These are phyloP conservation scores for Candida xyloterini DNA, from an alignment of 805 yeast species.

Conservation along the genomic window DNA sequence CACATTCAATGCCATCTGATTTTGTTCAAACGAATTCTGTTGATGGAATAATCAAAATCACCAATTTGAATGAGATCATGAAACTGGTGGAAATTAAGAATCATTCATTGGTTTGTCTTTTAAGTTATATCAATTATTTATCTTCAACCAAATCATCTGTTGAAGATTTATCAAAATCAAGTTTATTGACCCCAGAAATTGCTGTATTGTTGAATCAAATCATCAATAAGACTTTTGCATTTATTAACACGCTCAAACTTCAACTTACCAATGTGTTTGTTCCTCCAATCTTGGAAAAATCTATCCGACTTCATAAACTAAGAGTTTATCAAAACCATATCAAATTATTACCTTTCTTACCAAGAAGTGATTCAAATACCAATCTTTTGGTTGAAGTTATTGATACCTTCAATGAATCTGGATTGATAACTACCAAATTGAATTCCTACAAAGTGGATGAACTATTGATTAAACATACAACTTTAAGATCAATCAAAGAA, in stretches of 20 bases:
- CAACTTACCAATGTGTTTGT: slow-evolving; percentile 19
- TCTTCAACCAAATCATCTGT: slow-evolving; percentile 42
- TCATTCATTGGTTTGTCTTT: slow-evolving; percentile 55
- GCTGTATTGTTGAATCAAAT: slow-evolving; percentile 32
- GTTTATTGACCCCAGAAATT: slow-evolving; percentile 33
- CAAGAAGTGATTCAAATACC: slow-evolving; percentile 33
- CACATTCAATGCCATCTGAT: slow-evolving; percentile 45
- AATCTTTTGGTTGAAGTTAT: slow-evolving; percentile 32
- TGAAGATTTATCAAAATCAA: slow-evolving; percentile 23
- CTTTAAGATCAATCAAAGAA: slow-evolving; percentile 4
- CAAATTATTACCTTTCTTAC: slow-evolving; percentile 33
- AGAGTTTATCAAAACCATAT: slow-evolving; percentile 32
- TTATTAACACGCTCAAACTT: slow-evolving; percentile 24
- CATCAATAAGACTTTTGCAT: slow-evolving; percentile 31
- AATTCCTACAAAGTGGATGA: slow-evolving; percentile 32
- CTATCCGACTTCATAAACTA: slow-evolving; percentile 29
- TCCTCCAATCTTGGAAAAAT: slow-evolving; percentile 21
- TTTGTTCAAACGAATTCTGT: slow-evolving; percentile 34
- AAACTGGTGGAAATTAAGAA: slow-evolving; percentile 50
- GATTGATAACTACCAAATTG: slow-evolving; percentile 38
- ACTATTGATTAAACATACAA: slow-evolving; percentile 29
- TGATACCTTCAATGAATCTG: slow-evolving; percentile 30
- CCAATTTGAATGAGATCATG: slow-evolving; percentile 33
- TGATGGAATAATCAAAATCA: slow-evolving; percentile 32
- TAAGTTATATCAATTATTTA: slow-evolving; percentile 50